A percentile compares a stretch with the other conserved stretches of the same genome.
phyloP scores from a whole-genome alignment of 177 flowering plant genomes.

The Tripterygium wilfordii region DNA sequence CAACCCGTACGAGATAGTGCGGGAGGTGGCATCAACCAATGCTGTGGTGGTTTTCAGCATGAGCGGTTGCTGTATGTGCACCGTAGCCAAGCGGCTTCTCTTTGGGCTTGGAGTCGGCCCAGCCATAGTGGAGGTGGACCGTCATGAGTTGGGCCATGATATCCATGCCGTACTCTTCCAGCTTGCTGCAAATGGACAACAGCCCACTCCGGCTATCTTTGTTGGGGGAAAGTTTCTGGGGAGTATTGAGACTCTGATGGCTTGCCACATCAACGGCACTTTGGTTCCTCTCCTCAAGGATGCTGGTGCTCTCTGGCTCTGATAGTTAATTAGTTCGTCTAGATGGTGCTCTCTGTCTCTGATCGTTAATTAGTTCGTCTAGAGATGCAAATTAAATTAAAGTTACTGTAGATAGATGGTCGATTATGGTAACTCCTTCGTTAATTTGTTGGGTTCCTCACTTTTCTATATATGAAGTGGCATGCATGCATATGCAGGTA shows the following conservation, averaged over 20 bases:
- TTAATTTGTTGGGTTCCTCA: too few relatives aligned
- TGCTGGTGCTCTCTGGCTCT: slow-evolving; percentile 92
- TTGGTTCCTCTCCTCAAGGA: slow-evolving; percentile 77
- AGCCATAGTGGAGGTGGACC: slow-evolving; percentile 63
- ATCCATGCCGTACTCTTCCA: slow-evolving; percentile 48
- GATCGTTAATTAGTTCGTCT: too few relatives aligned
- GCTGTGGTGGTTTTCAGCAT: slow-evolving; percentile 76
- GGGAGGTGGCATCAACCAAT: slow-evolving; percentile 39
- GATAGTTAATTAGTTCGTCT: slow-evolving; percentile 10
- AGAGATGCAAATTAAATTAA: too few relatives aligned
- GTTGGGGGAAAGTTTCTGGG: slow-evolving; percentile 82
- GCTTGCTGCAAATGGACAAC: slow-evolving; percentile 28
- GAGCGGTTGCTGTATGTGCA: slow-evolving; percentile 88
- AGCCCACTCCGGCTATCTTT: slow-evolving; percentile 63
- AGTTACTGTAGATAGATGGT: too few relatives aligned
- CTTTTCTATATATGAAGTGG: too few relatives aligned
- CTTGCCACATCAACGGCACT: slow-evolving; percentile 74
- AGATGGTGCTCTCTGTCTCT: too few relatives aligned
- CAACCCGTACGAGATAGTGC: slow-evolving; percentile 33
- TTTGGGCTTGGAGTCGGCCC: slow-evolving; percentile 78
- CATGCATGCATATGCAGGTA: too few relatives aligned
- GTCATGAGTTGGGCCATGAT: slow-evolving; percentile 29
- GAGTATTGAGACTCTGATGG: slow-evolving; percentile 68
- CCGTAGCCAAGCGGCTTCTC: slow-evolving; percentile 70
- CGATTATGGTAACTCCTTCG: too few relatives aligned